A percentile compares a stretch with the other conserved stretches of the same genome.
Evolutionary conservation across 345 rosid genomes (phyloP).

Genomic region (Xanthoceras sorbifolium): DNA sequence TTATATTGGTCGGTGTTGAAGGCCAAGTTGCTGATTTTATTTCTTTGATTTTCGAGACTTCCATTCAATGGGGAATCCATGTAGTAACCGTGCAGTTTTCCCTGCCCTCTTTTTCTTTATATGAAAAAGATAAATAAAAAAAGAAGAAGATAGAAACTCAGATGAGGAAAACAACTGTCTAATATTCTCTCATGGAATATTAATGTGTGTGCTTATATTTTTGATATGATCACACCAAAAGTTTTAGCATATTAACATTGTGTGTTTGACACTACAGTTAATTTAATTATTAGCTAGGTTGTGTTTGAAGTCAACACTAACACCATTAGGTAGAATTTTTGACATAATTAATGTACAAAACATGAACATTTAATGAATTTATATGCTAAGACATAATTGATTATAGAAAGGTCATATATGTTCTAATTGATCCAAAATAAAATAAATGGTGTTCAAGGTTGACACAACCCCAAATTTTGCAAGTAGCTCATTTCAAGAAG

Average conservation of each 20-base stretch:
- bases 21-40: constrained; percentile 13
- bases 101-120: background rate
- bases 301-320: too few species aligned
- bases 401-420: too few species aligned
- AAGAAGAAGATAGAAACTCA: background rate
- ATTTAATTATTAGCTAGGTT: too few species aligned
- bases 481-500: background rate
- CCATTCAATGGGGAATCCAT: constrained; percentile 29
- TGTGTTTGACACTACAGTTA: too few species aligned
- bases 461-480: background rate
- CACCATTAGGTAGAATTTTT: too few species aligned
- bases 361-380: too few species aligned
- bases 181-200: constrained; percentile 14
- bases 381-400: too few species aligned
- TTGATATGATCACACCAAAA: too few species aligned
- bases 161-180: constrained; percentile 18
- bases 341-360: too few species aligned
- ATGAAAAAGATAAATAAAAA: too few species aligned
- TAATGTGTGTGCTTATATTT: background rate
- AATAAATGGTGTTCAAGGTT: too few species aligned
- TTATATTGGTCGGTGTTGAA: constrained; percentile 57
- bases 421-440: background rate
- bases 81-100: constrained; percentile 27
- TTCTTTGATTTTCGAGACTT: constrained; percentile 19
- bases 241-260: too few species aligned